Percentiles rank a stretch among this genome's conserved stretches.
phyloP scores from a whole-genome alignment of 495 filamentous ascomycete genomes.

The Aspergillus carlsbadensis region DNA sequence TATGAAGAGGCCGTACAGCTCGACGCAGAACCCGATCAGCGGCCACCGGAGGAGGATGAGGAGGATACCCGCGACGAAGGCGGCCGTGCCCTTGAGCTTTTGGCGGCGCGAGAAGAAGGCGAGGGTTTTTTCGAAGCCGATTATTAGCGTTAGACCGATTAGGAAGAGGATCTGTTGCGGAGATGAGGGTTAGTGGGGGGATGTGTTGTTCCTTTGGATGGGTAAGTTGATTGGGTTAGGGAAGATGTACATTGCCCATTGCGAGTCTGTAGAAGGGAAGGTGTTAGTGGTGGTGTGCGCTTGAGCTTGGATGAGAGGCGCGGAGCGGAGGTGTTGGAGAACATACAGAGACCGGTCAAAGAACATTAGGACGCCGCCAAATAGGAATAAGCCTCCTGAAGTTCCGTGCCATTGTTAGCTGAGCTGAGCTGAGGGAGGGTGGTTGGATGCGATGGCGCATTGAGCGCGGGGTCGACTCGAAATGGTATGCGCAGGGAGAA shows the following conservation, averaged over 20 bases:
- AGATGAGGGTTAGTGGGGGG: conserved; percentile 1
- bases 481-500: not conserved
- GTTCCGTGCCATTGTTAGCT: conserved; percentile 1
- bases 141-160: conserved; percentile 89
- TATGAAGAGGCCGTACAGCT: conserved; percentile 88
- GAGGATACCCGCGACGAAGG: conserved; percentile 79
- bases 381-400: conserved; percentile 84
- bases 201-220: conserved; percentile 19
- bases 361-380: conserved; percentile 91
- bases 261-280: conserved; percentile 56
- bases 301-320: not conserved
- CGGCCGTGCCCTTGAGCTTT: conserved; percentile 87
- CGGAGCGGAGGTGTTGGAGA: not conserved
- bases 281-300: not conserved
- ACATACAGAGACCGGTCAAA: conserved; percentile 91
- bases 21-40: conserved; percentile 82
- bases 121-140: conserved; percentile 87
- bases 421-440: not conserved
- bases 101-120: conserved; percentile 91
- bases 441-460: not conserved
- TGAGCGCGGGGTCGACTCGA: not conserved
- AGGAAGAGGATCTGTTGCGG: conserved; percentile 85
- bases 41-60: conserved; percentile 89
- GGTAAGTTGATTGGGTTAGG: not conserved
- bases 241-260: conserved; percentile 74